A percentile compares a stretch with the other conserved stretches of the same genome.
phyloP scores from a whole-genome alignment of 2,329 filamentous ascomycete species.

The Cercospora sojina region DNA sequence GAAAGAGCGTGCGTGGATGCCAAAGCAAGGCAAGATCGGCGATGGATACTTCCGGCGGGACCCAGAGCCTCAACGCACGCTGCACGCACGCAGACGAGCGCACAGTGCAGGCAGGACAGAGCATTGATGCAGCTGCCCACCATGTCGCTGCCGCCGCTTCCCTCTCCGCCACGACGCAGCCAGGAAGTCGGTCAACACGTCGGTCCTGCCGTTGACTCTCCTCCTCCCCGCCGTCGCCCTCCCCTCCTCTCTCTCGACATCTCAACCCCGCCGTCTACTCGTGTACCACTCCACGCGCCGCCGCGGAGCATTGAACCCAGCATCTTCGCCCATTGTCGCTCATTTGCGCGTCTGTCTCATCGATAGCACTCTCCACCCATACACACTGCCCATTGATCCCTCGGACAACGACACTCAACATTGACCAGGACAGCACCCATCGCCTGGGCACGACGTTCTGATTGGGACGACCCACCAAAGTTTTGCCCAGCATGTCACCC shows the following conservation, averaged over 20 bases:
- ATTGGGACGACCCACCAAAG: background rate
- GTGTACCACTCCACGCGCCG: background rate
- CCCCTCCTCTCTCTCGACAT: background rate
- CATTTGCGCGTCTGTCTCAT: constrained; percentile 6
- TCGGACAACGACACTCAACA: constrained; percentile 6
- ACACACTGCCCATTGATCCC: constrained; percentile 1
- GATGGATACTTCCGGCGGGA: constrained; percentile 6
- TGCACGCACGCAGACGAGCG: background rate
- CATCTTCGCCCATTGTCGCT: constrained; percentile 19
- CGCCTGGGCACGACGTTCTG: background rate
- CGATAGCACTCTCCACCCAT: constrained; percentile 5
- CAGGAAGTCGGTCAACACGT: constrained; percentile 5
- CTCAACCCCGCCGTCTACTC: constrained; percentile 1
- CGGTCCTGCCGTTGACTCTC: background rate
- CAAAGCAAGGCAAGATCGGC: constrained; percentile 15
- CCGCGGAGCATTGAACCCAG: constrained; percentile 5
- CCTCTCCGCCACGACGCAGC: background rate
- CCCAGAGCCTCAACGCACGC: constrained; percentile 11
- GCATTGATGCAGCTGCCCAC: background rate
- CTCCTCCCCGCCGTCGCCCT: background rate
- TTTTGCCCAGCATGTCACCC: constrained; percentile 37
- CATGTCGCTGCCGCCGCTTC: background rate
- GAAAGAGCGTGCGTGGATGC: background rate
- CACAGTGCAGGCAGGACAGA: background rate
- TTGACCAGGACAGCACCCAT: background rate